Conservation (phyloP, 176 grass and related monocot species). For the Thalia dealbata region DNA sequence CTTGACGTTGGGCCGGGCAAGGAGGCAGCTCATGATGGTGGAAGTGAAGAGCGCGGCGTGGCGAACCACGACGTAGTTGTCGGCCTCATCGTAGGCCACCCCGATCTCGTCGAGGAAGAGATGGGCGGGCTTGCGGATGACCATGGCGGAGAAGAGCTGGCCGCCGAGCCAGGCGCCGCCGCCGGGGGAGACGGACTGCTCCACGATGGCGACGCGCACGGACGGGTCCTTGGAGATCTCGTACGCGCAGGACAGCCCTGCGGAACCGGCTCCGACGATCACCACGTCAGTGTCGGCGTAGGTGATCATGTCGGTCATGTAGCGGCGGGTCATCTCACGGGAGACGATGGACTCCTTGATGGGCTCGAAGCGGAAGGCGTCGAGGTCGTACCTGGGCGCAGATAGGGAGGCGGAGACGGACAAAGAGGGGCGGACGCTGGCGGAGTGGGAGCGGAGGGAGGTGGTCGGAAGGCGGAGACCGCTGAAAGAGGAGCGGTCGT, state of each 20-base stretch:
- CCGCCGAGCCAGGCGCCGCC: slow-evolving; percentile 95
- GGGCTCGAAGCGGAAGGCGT: slow-evolving; percentile 49
- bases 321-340: slow-evolving; percentile 79
- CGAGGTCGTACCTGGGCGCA: slow-evolving; percentile 56
- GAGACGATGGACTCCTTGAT: slow-evolving; percentile 87
- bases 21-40: slow-evolving; percentile 71
- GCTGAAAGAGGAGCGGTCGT: not conserved
- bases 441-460: not conserved
- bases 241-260: slow-evolving; percentile 84
- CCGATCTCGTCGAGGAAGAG: slow-evolving; percentile 78
- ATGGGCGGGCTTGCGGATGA: slow-evolving; percentile 86
- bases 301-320: slow-evolving; percentile 98
- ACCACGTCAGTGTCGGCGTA: slow-evolving; percentile 91
- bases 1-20: slow-evolving; percentile 85
- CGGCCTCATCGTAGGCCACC: slow-evolving; percentile 70
- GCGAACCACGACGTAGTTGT: slow-evolving; percentile 76
- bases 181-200: slow-evolving; percentile 94
- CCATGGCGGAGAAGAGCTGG: slow-evolving; percentile 96
- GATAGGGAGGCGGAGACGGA: slow-evolving; percentile 32
- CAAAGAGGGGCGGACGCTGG: not conserved
- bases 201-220: slow-evolving; percentile 56
- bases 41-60: slow-evolving; percentile 95
- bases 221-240: slow-evolving; percentile 90
- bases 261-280: slow-evolving; percentile 76
- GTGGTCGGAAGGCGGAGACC: not conserved